phyloP scores from a whole-genome alignment of 1,139 yeast species.

The Yamadazyma sp. region DNA sequence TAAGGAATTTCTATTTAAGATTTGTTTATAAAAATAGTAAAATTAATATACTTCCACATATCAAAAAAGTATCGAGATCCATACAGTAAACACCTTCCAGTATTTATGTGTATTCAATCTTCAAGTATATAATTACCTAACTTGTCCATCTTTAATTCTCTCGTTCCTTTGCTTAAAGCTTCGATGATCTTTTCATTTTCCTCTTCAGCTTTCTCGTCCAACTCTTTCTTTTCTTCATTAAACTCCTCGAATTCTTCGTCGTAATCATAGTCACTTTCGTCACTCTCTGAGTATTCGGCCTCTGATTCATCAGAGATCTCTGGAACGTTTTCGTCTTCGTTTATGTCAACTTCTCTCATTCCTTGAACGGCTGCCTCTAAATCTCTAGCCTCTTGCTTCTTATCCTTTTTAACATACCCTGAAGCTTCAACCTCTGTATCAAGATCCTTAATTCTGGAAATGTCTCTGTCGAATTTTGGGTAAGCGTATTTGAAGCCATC shows the following conservation, averaged over 20 bases:
- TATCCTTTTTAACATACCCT: conserved; percentile 77
- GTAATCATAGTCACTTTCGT: conserved; percentile 33
- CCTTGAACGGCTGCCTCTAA: conserved; percentile 72
- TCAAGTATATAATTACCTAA: conserved; percentile 77
- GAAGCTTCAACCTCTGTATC: conserved; percentile 90
- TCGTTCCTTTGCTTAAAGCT: conserved; percentile 62
- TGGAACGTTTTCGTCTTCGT: conserved; percentile 20
- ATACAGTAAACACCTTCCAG: no score
- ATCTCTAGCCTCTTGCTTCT: conserved; percentile 51
- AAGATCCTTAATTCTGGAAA: conserved; percentile 62
- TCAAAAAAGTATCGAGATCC: no score
- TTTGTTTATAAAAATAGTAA: conserved; percentile 16
- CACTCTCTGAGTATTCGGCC: conserved; percentile 30
- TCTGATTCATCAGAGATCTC: conserved; percentile 26
- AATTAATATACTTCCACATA: conserved; percentile 18
- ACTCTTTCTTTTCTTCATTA: conserved; percentile 29
- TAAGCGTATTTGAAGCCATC: conserved; percentile 76
- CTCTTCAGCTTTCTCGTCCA: conserved; percentile 40
- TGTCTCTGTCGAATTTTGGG: conserved; percentile 79
- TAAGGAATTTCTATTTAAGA: conserved; percentile 41
- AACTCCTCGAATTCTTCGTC: conserved; percentile 37
- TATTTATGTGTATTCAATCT: conserved; percentile 18
- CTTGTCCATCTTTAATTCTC: conserved; percentile 71
- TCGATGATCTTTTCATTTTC: conserved; percentile 74
- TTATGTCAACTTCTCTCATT: conserved; percentile 49